phyloP scores from a whole-genome alignment of 2,329 filamentous ascomycete species.

The Botryotinia calthae region DNA sequence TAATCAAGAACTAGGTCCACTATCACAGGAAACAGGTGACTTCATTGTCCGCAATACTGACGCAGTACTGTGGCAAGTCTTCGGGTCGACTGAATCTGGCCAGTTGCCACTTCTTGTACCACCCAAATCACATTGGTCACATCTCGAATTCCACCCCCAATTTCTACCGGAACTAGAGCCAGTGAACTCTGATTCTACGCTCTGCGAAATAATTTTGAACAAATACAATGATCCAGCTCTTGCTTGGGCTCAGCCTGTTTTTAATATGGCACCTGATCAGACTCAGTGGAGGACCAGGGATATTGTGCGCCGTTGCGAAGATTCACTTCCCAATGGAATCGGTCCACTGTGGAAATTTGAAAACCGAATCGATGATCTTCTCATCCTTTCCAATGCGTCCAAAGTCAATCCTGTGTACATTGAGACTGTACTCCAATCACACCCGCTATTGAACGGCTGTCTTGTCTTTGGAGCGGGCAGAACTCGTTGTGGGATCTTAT shows the following conservation, averaged over 20 bases:
- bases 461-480: conserved; percentile 40
- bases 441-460: conserved; percentile 37
- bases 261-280: conserved; percentile 43
- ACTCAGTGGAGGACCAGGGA: conserved; percentile 47
- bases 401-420: conserved; percentile 46
- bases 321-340: conserved; percentile 23
- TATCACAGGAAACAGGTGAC: conserved; percentile 5
- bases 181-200: neutral
- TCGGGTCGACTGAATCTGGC: conserved; percentile 36
- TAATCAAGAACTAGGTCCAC: neutral
- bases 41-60: neutral
- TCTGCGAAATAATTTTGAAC: conserved; percentile 1
- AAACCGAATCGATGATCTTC: conserved; percentile 40
- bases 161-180: conserved; percentile 29
- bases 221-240: neutral
- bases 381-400: conserved; percentile 46
- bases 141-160: conserved; percentile 36
- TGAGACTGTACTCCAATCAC: conserved; percentile 40
- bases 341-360: conserved; percentile 40
- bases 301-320: conserved; percentile 33
- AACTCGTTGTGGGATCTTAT: conserved; percentile 23
- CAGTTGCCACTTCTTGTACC: conserved; percentile 28
- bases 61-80: neutral
- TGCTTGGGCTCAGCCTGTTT: conserved; percentile 38
- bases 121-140: conserved; percentile 37